A percentile compares a stretch with the other conserved stretches of the same genome.
Conservation (phyloP, 2,329 filamentous ascomycete species). For the Penicillium expansum region DNA sequence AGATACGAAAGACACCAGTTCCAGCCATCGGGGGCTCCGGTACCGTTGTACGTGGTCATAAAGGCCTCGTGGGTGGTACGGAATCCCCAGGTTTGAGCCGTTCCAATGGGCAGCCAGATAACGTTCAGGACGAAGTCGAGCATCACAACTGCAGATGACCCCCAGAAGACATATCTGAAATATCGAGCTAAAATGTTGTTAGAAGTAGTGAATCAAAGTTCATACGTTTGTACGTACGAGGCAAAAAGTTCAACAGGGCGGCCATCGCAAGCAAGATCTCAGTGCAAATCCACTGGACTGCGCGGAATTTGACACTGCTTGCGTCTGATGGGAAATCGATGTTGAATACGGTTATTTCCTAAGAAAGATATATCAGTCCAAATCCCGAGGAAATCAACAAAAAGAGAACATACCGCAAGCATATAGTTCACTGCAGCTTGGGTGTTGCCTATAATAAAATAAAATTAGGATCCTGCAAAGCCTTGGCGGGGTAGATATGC, state of each 20-base stretch:
- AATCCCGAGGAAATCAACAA: background rate
- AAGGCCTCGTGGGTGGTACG: constrained; percentile 59
- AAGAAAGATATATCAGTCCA: constrained; percentile 7
- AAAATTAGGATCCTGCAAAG: background rate
- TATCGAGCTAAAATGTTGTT: constrained; percentile 20
- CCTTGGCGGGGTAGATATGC: background rate
- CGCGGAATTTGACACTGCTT: constrained; percentile 56
- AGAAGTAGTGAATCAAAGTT: background rate
- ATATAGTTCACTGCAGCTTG: constrained; percentile 54
- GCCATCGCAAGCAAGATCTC: constrained; percentile 53
- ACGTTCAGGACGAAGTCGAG: constrained; percentile 60
- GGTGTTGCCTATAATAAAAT: constrained; percentile 43
- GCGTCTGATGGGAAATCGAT: constrained; percentile 55
- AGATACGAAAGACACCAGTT: constrained; percentile 64
- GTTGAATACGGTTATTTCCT: constrained; percentile 59
- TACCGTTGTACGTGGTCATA: constrained; percentile 59
- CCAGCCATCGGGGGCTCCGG: constrained; percentile 56
- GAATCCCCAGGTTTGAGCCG: constrained; percentile 56
- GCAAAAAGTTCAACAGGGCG: constrained; percentile 51
- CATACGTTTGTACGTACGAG: constrained; percentile 40
- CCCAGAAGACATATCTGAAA: constrained; percentile 46
- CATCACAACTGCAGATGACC: constrained; percentile 52
- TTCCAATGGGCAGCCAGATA: constrained; percentile 60
- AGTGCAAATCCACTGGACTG: constrained; percentile 60
- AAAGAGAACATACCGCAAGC: constrained; percentile 46